Conservation (phyloP, 805 yeast species). For the Saccharomycopsis sp. region DNA sequence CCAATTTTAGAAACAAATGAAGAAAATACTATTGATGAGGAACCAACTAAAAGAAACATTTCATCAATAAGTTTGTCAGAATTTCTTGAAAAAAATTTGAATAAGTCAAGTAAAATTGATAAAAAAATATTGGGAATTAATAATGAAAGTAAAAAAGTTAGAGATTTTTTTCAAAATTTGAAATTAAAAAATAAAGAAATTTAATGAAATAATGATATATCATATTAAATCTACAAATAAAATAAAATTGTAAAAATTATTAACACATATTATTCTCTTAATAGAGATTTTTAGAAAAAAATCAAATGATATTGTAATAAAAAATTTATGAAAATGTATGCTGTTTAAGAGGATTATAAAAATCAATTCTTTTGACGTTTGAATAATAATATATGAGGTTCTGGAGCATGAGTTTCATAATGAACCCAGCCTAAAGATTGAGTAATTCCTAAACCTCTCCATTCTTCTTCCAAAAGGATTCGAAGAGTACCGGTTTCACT, state of each 20-base stretch:
- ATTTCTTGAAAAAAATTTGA: no score
- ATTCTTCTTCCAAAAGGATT: constrained; percentile 86
- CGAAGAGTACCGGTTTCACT: constrained; percentile 90
- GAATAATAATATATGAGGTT: constrained; percentile 90
- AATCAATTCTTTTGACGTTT: constrained; percentile 25
- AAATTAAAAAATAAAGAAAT: neutral
- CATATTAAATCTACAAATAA: neutral
- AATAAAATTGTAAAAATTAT: neutral
- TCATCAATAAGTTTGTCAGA: no score
- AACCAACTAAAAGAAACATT: no score
- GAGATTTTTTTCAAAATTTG: constrained; percentile 1
- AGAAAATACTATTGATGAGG: no score
- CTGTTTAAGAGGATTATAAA: neutral
- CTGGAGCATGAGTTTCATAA: constrained; percentile 97
- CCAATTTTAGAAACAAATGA: no score
- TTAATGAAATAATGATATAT: neutral
- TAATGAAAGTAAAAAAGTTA: neutral
- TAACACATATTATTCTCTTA: no score
- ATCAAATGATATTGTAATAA: neutral
- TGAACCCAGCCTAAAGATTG: constrained; percentile 98
- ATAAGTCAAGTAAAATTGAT: no score
- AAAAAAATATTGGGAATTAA: no score
- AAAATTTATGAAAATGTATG: no score
- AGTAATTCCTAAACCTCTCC: constrained; percentile 97
- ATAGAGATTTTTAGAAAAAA: no score